Base-by-base conservation (phyloP, 306 rosid genomes). In the Prinsepia uniflora region DNA sequence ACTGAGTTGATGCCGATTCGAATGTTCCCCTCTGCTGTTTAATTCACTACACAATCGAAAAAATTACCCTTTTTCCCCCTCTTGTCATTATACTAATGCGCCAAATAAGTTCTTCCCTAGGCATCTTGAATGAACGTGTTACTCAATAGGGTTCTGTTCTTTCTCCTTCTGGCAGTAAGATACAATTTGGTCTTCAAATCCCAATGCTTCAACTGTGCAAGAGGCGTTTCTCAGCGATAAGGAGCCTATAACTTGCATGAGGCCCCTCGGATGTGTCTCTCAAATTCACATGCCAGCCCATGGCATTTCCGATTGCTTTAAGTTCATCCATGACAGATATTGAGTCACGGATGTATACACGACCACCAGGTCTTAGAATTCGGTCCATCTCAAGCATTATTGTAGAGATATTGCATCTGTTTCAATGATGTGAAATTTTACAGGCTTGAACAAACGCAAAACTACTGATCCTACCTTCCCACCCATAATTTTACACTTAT, bases 341-440 rank as follows among this genome's bases (percentile, higher is more conserved):
- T 47, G 92, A 57, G 71, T 94, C 99, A 0, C 99, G 96, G 42
- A 94, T 87, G 71, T 91, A 91, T 34, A 73, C 92, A 14, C 45
- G 89, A 11, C 97, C 99, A 18, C 96, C 96, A 0, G 97, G 97
- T 77, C 99, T 84, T 48, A 94, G 79, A 49, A 91, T 89, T 58
- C 99, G 87, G 80, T 94, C 99, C 99, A 94, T 91, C 92, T 94
- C 99, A 10, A 94, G 92, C 97, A 94, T 94, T 58, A 91, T 91
- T 74, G 91, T 83, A 5, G 97, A 86, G 22, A 91, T 66, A 76
- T 79, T 84, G 84, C 99, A 94, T 80, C 99, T 94, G 78, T 69
- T 42, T 47, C 53, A 8, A 43, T 42, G 30, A 42, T 55, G 17
- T 13, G 6, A 18, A 9, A 18, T 70, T 0, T 24, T 24, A 24